Percentiles rank a stretch among this genome's conserved stretches.
These are phyloP conservation scores for Acanthamoeba lugdunensis DNA, from an alignment of 208 protist species.

Conservation along the genomic window DNA sequence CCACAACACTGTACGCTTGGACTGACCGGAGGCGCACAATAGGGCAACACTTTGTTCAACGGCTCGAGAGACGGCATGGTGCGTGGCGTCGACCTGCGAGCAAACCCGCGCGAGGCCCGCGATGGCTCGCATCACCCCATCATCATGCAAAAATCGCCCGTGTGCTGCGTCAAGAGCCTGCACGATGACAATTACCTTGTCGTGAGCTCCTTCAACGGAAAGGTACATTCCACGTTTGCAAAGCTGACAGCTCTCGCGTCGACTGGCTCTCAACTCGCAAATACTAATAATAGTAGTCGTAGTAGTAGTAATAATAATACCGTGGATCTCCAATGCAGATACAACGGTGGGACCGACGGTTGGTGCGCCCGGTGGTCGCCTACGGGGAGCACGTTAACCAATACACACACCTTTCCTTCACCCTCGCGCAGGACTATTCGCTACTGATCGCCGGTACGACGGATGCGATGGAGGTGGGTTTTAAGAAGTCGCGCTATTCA, in stretches of 20 bases:
- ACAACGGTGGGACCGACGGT: conserved; percentile 30
- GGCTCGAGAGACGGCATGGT: conserved; percentile 52
- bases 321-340: not conserved
- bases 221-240: not conserved
- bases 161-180: conserved; percentile 52
- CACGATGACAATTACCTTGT: conserved; percentile 66
- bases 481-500: too few species aligned
- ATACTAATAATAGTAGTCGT: too few species aligned
- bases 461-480: too few species aligned
- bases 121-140: conserved; percentile 26
- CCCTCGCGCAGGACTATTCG: conserved; percentile 43
- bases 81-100: conserved; percentile 25
- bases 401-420: conserved; percentile 59
- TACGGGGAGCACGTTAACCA: conserved; percentile 31
- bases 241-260: not conserved
- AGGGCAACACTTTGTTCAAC: conserved; percentile 43
- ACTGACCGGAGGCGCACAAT: too few species aligned
- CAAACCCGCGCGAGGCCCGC: conserved; percentile 22
- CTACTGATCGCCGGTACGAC: conserved; percentile 23
- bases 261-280: not conserved
- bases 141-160: not conserved
- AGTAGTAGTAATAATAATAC: too few species aligned
- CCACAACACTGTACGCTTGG: not conserved
- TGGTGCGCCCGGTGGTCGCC: not conserved
- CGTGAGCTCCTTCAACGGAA: conserved; percentile 50